Conservation (phyloP, 352 stramenopile genomes). For the Phytophthora kernoviae region DNA sequence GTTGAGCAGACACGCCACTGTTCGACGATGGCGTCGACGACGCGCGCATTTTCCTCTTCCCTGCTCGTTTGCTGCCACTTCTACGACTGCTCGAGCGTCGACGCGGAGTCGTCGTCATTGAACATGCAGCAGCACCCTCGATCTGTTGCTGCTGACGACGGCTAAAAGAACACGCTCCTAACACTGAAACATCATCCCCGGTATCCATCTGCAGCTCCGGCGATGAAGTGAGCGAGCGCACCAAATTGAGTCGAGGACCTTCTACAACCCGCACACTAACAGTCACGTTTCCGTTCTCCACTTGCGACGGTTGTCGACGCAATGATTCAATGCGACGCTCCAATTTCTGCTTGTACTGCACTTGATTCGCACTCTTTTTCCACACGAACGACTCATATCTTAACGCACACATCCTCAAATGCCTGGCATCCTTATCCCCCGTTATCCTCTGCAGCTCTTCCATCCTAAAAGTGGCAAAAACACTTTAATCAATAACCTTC, state of each 20-base stretch:
- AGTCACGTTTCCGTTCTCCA: conserved; percentile 29
- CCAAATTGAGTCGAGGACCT: conserved; percentile 32
- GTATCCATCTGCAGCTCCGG: conserved; percentile 13
- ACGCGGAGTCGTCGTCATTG: conserved; percentile 5
- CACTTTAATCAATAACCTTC: no score
- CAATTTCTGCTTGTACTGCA: conserved; percentile 75
- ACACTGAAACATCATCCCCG: not conserved
- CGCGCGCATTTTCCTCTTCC: conserved; percentile 31
- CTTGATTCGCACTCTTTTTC: conserved; percentile 68
- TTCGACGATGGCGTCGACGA: conserved; percentile 14
- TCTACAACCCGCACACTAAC: conserved; percentile 28
- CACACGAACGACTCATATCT: conserved; percentile 77
- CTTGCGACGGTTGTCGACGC: conserved; percentile 51
- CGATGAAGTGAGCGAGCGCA: conserved; percentile 13
- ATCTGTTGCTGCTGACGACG: conserved; percentile 13
- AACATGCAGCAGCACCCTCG: conserved; percentile 4
- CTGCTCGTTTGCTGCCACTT: conserved; percentile 26
- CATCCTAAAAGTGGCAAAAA: conserved; percentile 34
- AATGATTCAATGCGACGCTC: conserved; percentile 71
- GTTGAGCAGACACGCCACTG: conserved; percentile 12
- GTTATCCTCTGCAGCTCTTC: conserved; percentile 69
- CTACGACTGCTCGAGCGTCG: conserved; percentile 20
- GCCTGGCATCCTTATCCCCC: conserved; percentile 50
- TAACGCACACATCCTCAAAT: conserved; percentile 62
- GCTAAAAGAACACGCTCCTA: conserved; percentile 20